Evolutionary conservation across 2,329 filamentous ascomycete species (phyloP).

Genomic region (Scytalidium lignicola): DNA sequence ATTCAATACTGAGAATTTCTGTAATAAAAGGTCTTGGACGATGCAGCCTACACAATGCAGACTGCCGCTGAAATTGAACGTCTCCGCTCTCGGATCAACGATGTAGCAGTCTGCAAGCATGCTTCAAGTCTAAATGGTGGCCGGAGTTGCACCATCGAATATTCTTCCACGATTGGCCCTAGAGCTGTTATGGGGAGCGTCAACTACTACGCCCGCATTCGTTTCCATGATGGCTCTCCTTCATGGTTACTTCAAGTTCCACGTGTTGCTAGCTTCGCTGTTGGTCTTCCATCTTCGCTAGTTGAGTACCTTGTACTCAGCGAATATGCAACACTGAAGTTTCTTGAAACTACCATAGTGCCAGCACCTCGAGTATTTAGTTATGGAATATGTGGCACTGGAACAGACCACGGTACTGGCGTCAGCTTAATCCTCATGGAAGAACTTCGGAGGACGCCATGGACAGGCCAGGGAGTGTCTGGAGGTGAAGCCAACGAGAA

Average conservation of each 20-base stretch:
- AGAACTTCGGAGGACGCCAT: conserved; percentile 22
- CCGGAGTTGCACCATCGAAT: neutral
- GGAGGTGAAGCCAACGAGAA: neutral
- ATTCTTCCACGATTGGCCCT: neutral
- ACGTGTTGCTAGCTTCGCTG: conserved; percentile 7
- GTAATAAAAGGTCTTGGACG: neutral
- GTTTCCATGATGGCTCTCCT: neutral
- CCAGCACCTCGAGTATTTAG: neutral
- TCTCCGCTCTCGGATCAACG: conserved; percentile 9
- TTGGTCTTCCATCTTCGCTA: conserved; percentile 5
- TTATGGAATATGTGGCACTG: neutral
- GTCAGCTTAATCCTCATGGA: conserved; percentile 29
- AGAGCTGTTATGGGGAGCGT: neutral
- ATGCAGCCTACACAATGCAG: conserved; percentile 5
- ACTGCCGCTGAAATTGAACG: conserved; percentile 8
- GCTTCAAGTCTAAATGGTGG: neutral
- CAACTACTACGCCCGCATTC: conserved; percentile 1
- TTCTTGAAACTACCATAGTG: neutral
- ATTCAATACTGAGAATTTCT: too few relatives aligned
- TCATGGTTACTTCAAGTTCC: conserved; percentile 5
- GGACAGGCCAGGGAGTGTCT: neutral
- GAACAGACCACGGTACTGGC: conserved; percentile 10
- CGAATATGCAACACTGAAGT: conserved; percentile 40
- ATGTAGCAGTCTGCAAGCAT: conserved; percentile 4
- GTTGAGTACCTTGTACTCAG: conserved; percentile 31